These are phyloP conservation scores for Backusella parvicylindrica DNA, from an alignment of 192 early-diverging fungal species.

Conservation along the genomic window DNA sequence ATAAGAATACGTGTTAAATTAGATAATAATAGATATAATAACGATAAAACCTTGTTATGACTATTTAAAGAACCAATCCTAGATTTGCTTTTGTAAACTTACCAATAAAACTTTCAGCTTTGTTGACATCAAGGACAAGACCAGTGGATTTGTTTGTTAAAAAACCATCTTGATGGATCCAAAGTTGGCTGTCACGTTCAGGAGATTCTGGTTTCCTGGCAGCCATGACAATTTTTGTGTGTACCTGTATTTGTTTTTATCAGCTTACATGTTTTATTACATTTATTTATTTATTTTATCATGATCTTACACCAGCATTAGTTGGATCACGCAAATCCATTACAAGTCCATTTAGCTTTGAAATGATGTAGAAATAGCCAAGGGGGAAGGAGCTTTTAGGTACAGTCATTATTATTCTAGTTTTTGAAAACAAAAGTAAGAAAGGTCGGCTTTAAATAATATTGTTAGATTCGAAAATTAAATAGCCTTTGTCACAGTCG, in stretches of 20 bases:
- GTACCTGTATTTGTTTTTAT: neutral
- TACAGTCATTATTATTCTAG: conserved; percentile 18
- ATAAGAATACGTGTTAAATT: neutral
- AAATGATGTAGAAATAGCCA: conserved; percentile 32
- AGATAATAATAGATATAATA: neutral
- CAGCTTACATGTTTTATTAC: neutral
- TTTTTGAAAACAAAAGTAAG: neutral
- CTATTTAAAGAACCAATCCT: neutral
- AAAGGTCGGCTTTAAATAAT: neutral
- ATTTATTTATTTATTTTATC: neutral
- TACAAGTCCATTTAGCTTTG: conserved; percentile 23
- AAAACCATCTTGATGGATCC: conserved; percentile 30
- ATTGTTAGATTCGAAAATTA: neutral
- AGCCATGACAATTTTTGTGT: conserved; percentile 12
- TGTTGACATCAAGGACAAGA: conserved; percentile 28
- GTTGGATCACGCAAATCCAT: conserved; percentile 16
- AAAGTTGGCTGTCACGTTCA: conserved; percentile 30
- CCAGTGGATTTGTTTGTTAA: conserved; percentile 30
- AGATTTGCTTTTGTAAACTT: neutral
- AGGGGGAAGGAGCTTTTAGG: conserved; percentile 19
- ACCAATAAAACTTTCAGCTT: conserved; percentile 25
- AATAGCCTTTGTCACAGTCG: neutral
- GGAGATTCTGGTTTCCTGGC: conserved; percentile 6
- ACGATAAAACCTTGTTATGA: neutral
- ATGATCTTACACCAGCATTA: conserved; percentile 8